Conservation (phyloP, 2,329 filamentous ascomycete genomes). For the Ascosphaera apis region DNA sequence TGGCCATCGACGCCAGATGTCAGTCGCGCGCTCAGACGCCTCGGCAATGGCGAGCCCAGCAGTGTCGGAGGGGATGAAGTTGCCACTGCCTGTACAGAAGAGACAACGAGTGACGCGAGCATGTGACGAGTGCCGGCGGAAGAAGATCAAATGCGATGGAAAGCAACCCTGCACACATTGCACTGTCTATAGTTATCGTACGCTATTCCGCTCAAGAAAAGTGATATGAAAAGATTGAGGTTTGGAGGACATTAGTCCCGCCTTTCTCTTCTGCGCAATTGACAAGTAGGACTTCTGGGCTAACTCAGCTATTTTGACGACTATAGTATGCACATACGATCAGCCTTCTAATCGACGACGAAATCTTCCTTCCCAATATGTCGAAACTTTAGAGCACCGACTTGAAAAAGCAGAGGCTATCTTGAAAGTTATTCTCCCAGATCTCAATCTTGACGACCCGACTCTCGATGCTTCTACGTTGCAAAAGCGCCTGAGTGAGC, state of each 20-base stretch:
- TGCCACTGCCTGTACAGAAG: conserved; percentile 41
- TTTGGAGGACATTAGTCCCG: too few relatives aligned
- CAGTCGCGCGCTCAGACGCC: conserved; percentile 1
- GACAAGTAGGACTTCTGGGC: conserved; percentile 1
- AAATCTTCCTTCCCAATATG: conserved; percentile 80
- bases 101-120: conserved; percentile 56
- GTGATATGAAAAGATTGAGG: too few relatives aligned
- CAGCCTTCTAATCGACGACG: conserved; percentile 79
- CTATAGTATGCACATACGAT: conserved; percentile 73
- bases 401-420: conserved; percentile 64
- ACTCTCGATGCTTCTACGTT: conserved; percentile 56
- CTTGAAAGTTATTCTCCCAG: conserved; percentile 56
- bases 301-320: background rate
- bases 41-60: conserved; percentile 1
- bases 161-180: conserved; percentile 87
- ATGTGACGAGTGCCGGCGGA: conserved; percentile 61
- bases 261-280: too few relatives aligned
- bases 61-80: conserved; percentile 8
- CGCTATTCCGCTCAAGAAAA: too few relatives aligned
- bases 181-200: conserved; percentile 96
- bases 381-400: conserved; percentile 66
- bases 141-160: conserved; percentile 74
- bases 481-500: conserved; percentile 43
- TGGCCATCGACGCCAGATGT: background rate
- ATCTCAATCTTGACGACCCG: conserved; percentile 66